These are phyloP conservation scores for Globisporangium canariense DNA, from an alignment of 352 stramenopile genomes.

Conservation along the genomic window DNA sequence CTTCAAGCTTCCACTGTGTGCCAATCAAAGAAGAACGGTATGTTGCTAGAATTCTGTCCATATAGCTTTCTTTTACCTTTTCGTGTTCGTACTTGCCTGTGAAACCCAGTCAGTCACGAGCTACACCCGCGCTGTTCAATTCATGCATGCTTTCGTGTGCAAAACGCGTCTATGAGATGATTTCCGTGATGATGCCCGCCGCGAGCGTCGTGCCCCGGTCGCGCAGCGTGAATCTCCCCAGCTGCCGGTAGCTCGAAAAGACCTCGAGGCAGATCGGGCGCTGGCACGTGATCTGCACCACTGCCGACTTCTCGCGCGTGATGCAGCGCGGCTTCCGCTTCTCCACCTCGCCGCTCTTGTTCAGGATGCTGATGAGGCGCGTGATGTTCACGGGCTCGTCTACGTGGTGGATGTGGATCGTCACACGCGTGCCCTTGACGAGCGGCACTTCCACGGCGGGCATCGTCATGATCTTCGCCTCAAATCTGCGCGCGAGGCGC, in stretches of 20 bases:
- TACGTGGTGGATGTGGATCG: slow-evolving; percentile 85
- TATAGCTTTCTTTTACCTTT: slow-evolving; percentile 4
- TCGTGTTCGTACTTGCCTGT: neutral
- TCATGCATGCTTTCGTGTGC: neutral
- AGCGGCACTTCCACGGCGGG: slow-evolving; percentile 79
- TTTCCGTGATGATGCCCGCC: slow-evolving; percentile 83
- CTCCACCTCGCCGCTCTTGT: slow-evolving; percentile 68
- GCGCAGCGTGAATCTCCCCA: slow-evolving; percentile 80
- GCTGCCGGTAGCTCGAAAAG: slow-evolving; percentile 74
- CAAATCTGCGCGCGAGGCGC: slow-evolving; percentile 65
- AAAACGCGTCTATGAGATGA: slow-evolving; percentile 44
- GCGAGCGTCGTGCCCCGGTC: slow-evolving; percentile 80
- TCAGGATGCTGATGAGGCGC: slow-evolving; percentile 71
- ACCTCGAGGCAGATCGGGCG: slow-evolving; percentile 79
- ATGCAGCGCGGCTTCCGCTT: slow-evolving; percentile 85
- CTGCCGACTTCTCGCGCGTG: slow-evolving; percentile 76
- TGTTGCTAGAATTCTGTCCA: slow-evolving; percentile 3
- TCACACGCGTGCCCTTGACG: slow-evolving; percentile 80
- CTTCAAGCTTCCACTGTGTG: no score
- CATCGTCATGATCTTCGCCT: slow-evolving; percentile 91
- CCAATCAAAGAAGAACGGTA: neutral
- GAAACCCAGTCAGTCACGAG: neutral
- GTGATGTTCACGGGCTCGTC: slow-evolving; percentile 83
- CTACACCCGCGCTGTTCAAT: no score
- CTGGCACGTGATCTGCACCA: slow-evolving; percentile 80